phyloP scores from a whole-genome alignment of 257 asterid species.

The Prunella vulgaris region DNA sequence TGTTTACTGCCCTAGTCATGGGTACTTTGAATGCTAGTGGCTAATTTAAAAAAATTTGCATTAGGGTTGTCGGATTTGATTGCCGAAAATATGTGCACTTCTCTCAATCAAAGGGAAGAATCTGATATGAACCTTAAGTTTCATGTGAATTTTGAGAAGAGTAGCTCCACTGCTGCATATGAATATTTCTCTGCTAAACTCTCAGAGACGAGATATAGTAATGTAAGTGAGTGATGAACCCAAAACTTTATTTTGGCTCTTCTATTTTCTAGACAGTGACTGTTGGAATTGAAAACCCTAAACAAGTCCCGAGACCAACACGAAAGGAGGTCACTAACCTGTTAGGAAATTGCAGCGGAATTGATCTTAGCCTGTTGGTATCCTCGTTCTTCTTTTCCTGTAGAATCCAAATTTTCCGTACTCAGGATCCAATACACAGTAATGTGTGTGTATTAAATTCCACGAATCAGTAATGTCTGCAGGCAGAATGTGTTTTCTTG shows the following conservation, averaged over 20 bases:
- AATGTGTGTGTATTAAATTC: too few species aligned
- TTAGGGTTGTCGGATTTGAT: constrained; percentile 74
- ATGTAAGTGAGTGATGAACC: constrained; percentile 34
- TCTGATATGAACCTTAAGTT: constrained; percentile 38
- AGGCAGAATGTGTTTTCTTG: too few species aligned
- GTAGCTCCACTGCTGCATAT: constrained; percentile 69
- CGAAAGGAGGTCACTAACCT: too few species aligned
- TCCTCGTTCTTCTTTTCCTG: too few species aligned
- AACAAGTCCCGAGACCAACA: too few species aligned
- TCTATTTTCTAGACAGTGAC: neutral
- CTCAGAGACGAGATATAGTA: constrained; percentile 28
- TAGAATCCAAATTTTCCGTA: too few species aligned
- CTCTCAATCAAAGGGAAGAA: constrained; percentile 30
- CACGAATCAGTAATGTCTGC: too few species aligned
- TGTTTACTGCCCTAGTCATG: neutral
- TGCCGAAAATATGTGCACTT: constrained; percentile 59
- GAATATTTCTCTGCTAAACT: constrained; percentile 72
- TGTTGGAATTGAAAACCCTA: too few species aligned
- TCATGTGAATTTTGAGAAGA: constrained; percentile 59
- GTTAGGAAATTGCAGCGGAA: too few species aligned
- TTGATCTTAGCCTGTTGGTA: too few species aligned
- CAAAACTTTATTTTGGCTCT: neutral
- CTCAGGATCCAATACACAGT: too few species aligned
- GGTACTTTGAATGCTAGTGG: neutral
- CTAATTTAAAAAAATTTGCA: constrained; percentile 17